These are phyloP conservation scores for Kwoniella mangroviensis DNA, from an alignment of 768 basidiomycete genomes.

Conservation along the genomic window DNA sequence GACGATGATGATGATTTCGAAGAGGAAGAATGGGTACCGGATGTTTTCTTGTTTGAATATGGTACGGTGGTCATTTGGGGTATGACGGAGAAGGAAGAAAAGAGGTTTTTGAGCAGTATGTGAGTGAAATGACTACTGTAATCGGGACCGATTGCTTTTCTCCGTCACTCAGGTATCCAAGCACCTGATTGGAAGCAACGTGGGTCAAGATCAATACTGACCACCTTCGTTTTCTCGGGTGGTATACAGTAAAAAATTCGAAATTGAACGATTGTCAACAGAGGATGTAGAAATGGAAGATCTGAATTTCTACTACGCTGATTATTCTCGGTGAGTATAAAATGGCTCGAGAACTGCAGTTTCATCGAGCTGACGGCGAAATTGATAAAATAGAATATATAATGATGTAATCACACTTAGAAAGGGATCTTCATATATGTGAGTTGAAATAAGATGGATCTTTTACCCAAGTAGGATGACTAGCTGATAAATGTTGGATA, in stretches of 20 bases:
- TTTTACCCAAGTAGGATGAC: no score
- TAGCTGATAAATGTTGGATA: slow-evolving; percentile 6
- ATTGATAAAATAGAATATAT: slow-evolving; percentile 69
- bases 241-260: slow-evolving; percentile 79
- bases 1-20: slow-evolving; percentile 52
- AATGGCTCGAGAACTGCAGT: slow-evolving; percentile 51
- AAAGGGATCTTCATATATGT: slow-evolving; percentile 96
- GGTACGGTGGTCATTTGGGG: slow-evolving; percentile 98
- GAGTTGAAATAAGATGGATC: slow-evolving; percentile 49
- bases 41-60: slow-evolving; percentile 91
- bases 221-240: neutral
- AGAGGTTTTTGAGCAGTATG: slow-evolving; percentile 86
- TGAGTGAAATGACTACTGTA: no score
- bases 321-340: slow-evolving; percentile 85
- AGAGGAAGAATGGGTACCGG: slow-evolving; percentile 60
- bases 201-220: neutral
- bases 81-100: slow-evolving; percentile 92
- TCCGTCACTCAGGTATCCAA: neutral
- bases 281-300: slow-evolving; percentile 96
- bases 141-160: no score
- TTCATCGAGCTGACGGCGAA: no score
- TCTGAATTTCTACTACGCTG: slow-evolving; percentile 93
- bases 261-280: slow-evolving; percentile 81
- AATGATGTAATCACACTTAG: slow-evolving; percentile 94
- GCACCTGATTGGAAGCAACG: no score